Evolutionary conservation across 345 rosid genomes (phyloP), one percentile per base, ranked within the genome.

Genomic region (Combretum micranthum): DNA sequence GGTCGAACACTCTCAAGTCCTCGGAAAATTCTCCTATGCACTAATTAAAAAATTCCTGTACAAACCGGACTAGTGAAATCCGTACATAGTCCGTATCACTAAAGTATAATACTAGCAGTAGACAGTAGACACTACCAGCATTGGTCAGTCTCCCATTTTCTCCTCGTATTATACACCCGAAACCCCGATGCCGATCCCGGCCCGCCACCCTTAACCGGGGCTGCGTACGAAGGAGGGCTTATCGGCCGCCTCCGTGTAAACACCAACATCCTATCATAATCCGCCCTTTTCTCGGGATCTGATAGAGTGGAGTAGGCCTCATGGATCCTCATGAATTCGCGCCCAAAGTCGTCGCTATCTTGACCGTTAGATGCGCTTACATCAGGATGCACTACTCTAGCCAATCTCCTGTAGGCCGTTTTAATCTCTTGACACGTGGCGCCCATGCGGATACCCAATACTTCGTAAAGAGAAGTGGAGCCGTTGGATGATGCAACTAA

Each of bases 91-190:
- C 39, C 6, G 39, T 11, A 32, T 4, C 9, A 32, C 1, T 11
- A 32, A 32, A 11, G 39, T 32, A 4, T 32, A 32, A 32, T 32
- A 32, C 9, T 32, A 32, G 26, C 5, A 25, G 39, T 4, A 32
- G n/a, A n/a, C n/a, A n/a, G 21, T 20, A 53, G 20, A n/a, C 0
- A 13, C 70, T 73, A 84, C 91, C 91, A 84, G 63, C 87, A 85
- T 70, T 85, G 92, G 66, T 85, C 92, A 8, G 88, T 80, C 61
- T 85, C 88, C 92, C 92, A 85, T 25, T 71, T 59, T 62, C 80
- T 67, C 19, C 74, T 21, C 5, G 72, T 47, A 18, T 56, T 72
- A 44, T 19, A 45, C 72, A 61, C 49, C 71, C 64, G 42, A 53
- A 73, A 42, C 68, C 69, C 50, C 42, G 67, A 50, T 4, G 70